Conservation (phyloP, 352 stramenopile species). For the Pythium oligandrum region DNA sequence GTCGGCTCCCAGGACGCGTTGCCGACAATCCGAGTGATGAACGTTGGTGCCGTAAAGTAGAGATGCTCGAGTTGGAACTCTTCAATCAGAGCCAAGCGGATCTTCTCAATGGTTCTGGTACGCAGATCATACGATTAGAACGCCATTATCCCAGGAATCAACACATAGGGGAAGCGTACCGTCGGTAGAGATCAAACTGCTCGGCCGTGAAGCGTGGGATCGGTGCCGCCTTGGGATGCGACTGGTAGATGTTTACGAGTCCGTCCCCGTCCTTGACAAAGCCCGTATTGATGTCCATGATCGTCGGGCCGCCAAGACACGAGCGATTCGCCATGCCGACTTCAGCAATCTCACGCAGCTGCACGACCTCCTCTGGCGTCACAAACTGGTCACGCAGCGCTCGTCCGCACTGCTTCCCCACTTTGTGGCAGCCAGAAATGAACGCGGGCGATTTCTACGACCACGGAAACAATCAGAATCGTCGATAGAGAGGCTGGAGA, state of each 20-base stretch:
- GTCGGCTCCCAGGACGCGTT: slow-evolving; percentile 72
- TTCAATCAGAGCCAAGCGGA: slow-evolving; percentile 69
- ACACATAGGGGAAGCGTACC: slow-evolving; percentile 18
- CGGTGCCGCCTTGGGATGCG: slow-evolving; percentile 28
- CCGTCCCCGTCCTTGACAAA: slow-evolving; percentile 84
- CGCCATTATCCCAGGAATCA: too few relatives aligned
- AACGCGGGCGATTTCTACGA: slow-evolving; percentile 34
- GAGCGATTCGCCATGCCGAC: slow-evolving; percentile 77
- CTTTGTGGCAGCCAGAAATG: slow-evolving; percentile 62
- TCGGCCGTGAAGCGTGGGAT: slow-evolving; percentile 66
- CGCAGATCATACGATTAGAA: slow-evolving; percentile 3
- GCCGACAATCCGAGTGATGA: slow-evolving; percentile 88
- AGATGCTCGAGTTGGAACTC: slow-evolving; percentile 74
- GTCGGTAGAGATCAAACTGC: slow-evolving; percentile 80
- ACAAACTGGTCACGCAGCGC: slow-evolving; percentile 72
- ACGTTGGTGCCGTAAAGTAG: slow-evolving; percentile 92
- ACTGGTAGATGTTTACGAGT: slow-evolving; percentile 89
- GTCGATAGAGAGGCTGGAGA: background rate
- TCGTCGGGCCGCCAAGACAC: slow-evolving; percentile 78
- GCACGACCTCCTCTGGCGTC: slow-evolving; percentile 51
- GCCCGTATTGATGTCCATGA: slow-evolving; percentile 90
- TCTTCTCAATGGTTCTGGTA: slow-evolving; percentile 66
- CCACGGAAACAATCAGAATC: background rate
- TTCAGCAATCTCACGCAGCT: slow-evolving; percentile 78
- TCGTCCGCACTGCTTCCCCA: slow-evolving; percentile 60